Conservation (phyloP, 1,139 yeast species). For the Blastobotrys buckinghamii region DNA sequence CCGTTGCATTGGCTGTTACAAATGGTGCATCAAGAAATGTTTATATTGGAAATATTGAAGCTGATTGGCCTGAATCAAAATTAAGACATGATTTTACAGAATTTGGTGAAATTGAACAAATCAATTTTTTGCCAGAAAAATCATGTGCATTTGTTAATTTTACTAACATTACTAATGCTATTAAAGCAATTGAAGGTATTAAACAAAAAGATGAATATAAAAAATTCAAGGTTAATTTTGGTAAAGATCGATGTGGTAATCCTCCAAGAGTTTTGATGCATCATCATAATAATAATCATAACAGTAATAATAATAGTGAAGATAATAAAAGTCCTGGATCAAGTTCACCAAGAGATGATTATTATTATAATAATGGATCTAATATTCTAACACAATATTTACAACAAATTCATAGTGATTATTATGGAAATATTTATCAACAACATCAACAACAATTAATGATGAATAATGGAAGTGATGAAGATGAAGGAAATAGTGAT, state of each 20-base stretch:
- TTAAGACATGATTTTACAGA: slow-evolving; percentile 69
- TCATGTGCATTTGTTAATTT: slow-evolving; percentile 92
- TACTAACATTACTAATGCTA: slow-evolving; percentile 80
- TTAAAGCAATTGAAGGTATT: slow-evolving; percentile 71
- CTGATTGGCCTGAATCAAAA: slow-evolving; percentile 50
- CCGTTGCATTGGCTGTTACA: slow-evolving; percentile 79
- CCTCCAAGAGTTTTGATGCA: slow-evolving; percentile 40
- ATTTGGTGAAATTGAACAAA: slow-evolving; percentile 92
- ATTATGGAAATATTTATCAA: slow-evolving; percentile 1
- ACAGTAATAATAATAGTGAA: slow-evolving; percentile 2
- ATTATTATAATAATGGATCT: slow-evolving; percentile 39
- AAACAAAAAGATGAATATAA: slow-evolving; percentile 44
- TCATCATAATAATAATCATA: slow-evolving; percentile 4
- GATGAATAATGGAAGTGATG: not conserved
- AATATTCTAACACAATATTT: slow-evolving; percentile 75
- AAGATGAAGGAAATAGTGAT: not conserved
- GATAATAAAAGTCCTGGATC: not conserved
- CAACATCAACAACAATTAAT: slow-evolving; percentile 3
- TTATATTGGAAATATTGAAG: slow-evolving; percentile 68
- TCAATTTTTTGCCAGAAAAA: slow-evolving; percentile 75
- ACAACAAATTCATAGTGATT: slow-evolving; percentile 49
- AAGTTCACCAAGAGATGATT: not conserved
- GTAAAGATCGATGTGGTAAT: slow-evolving; percentile 93
- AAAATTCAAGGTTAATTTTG: slow-evolving; percentile 68
- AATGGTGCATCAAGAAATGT: slow-evolving; percentile 91